Percentiles rank a stretch among this genome's conserved stretches.
Conservation (phyloP, 2,329 filamentous ascomycete species). For the Alternaria infectoria region DNA sequence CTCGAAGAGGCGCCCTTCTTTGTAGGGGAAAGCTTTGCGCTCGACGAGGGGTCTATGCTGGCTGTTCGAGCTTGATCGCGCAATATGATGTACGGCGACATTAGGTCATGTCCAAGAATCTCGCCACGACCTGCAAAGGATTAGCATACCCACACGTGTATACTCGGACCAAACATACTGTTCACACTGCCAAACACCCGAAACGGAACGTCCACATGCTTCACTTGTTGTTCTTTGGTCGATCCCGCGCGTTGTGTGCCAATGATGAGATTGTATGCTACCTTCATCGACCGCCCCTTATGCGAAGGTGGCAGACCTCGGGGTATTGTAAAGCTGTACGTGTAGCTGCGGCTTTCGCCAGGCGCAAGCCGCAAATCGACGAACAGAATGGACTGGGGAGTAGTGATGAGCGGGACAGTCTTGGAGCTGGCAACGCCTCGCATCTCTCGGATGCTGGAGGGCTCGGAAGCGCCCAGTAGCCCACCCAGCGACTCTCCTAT, state of each 20-base stretch:
- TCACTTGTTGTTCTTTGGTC: conserved; percentile 76
- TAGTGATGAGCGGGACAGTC: conserved; percentile 88
- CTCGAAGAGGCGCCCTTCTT: conserved; percentile 27
- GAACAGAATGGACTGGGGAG: conserved; percentile 93
- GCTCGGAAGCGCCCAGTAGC: conserved; percentile 81
- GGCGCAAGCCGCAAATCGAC: conserved; percentile 88
- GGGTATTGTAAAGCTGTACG: conserved; percentile 85
- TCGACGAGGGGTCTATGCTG: conserved; percentile 37
- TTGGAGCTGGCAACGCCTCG: conserved; percentile 84
- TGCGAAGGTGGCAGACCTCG: conserved; percentile 90
- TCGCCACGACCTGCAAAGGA: conserved; percentile 69
- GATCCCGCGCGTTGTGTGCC: conserved; percentile 87
- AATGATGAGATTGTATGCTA: conserved; percentile 87
- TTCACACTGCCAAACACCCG: conserved; percentile 93
- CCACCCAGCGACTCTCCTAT: conserved; percentile 88
- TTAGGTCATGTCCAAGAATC: conserved; percentile 89
- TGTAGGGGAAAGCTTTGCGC: conserved; percentile 9
- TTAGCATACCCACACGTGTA: conserved; percentile 21
- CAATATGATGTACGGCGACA: conserved; percentile 90
- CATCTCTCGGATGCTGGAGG: conserved; percentile 96
- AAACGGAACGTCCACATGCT: conserved; percentile 91
- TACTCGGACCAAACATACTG: conserved; percentile 49
- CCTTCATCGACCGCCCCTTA: conserved; percentile 91
- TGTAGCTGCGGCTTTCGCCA: conserved; percentile 86
- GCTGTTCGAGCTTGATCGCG: conserved; percentile 74